A percentile compares a stretch with the other conserved stretches of the same genome.
phyloP scores from a whole-genome alignment of 495 filamentous ascomycete genomes.

The Staphylotrichum longicolle region DNA sequence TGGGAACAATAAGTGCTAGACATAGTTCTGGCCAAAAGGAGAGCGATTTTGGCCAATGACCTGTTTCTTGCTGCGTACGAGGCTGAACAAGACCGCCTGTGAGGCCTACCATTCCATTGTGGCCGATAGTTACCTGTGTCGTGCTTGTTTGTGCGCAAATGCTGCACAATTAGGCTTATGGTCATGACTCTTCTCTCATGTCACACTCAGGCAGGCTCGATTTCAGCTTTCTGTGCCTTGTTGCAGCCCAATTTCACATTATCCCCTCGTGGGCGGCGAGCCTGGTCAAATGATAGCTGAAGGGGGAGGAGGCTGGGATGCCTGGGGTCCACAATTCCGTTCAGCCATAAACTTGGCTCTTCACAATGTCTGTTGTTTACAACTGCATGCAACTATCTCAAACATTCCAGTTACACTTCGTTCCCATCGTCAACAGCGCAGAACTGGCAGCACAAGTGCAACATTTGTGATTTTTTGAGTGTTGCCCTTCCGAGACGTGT shows the following conservation, averaged over 20 bases:
- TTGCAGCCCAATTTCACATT: conserved; percentile 8
- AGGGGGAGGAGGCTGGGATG: neutral
- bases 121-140: no score
- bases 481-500: neutral
- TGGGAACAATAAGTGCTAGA: no score
- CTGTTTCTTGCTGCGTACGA: neutral
- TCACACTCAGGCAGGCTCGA: neutral
- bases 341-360: neutral
- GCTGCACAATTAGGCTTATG: neutral
- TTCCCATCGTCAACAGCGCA: neutral
- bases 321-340: conserved; percentile 3
- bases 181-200: no score
- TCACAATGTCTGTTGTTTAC: conserved; percentile 3
- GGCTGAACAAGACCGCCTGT: neutral
- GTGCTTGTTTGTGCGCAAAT: no score
- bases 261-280: neutral
- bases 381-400: no score
- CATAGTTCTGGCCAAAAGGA: no score
- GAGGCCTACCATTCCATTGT: neutral
- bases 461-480: neutral
- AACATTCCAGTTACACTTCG: neutral
- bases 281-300: neutral
- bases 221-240: conserved; percentile 1
- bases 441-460: neutral
- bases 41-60: no score